Evolutionary conservation across 2,329 filamentous ascomycete species (phyloP), one percentile per base, ranked within the genome.

Genomic region (Monosporascus sp.): DNA sequence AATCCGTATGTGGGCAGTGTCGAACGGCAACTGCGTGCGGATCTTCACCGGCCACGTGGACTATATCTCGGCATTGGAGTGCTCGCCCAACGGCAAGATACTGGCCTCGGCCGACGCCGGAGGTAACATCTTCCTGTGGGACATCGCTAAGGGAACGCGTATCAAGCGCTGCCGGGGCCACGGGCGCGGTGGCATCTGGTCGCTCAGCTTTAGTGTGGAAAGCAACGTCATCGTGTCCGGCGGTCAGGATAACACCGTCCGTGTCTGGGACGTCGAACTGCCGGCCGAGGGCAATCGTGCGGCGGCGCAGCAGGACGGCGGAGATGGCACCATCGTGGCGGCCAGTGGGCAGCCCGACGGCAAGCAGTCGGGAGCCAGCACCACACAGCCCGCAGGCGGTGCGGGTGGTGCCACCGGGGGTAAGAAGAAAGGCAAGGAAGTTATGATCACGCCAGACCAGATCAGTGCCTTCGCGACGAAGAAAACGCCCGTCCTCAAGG

Each of bases 1-100:
- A 0, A 89, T 97, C 37, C 87, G 94, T 31, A 97, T 99, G 93
- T 99, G 94, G 94, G 87, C 91, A 9, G 83, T 97, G n/a, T 81
- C 84, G 11, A 93, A 88, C 8, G 94, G 94, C 27, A 85, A 87
- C 56, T 90, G 91, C 37, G 89, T 97, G 5, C 88, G 94, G 25
- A 84, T 97, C 64, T 96, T 97, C 67, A 91, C 89, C 0, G 94
- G 94, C 1, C 94, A 99, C 66, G 88, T 84, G 0, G 90, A 94
- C 48, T 90, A 90, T 64, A 85, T 97, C 66, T 95, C 88, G 15
- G 83, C 90, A 0, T 75, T 97, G 25, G 84, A 93, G 58, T 96
- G 91, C 64, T 87, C 90, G 22, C 90, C 90, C 1, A 91, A 90
- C 63, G 94, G 94, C 59, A 92, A 89, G 68, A 84, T 92, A 31